Evolutionary conservation across 768 basidiomycete species (phyloP), one percentile per base, ranked within the genome.

Genomic region (Lactarius hatsudake): DNA sequence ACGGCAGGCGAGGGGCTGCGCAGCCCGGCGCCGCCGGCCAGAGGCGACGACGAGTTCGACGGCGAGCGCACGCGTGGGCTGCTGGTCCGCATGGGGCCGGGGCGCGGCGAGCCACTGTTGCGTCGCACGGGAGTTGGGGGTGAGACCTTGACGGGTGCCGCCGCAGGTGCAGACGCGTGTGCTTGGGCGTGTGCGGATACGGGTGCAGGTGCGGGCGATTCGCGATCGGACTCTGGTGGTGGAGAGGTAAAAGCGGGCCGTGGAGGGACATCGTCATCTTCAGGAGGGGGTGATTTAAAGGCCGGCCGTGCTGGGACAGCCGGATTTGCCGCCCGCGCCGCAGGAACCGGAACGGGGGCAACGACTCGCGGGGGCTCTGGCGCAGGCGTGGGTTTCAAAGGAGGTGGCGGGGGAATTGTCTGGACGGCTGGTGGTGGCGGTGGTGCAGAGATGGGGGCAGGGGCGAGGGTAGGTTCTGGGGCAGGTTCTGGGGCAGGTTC

Each of bases 251-350:
- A 71, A 26, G 62, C 57, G 5, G 70, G 71, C 17, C 77, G 77
- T 10, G 80, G 77, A 12, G 82, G 79, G 28, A 81, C 73, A 48
- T 84, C 81, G 61, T 86, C 84, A 30, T 76, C 69, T 76, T 88
- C 88, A 4, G 85, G 85, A 30, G 85, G 84, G 9, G 87, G 88
- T 62, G 87, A 86, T 72, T 81, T 88, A 76, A 88, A 90, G 0
- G 74, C 65, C 6, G 87, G 87, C 40, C 79, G 78, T 4, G 75
- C 69, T 20, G 78, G 74, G 13, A 63, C 23, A n/a, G 63, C 59
- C 2, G 62, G 18, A 8, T 67, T 58, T 7, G 63, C 71, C 30
- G 69, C 71, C 7, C 68, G 71, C 18, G 74, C 68, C 4, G 71
- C 64, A 8, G 55, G 72, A 8, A 65, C 66, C 0, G 71, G 61